Base-by-base conservation (phyloP, 2,329 filamentous ascomycete species). In the Delphinella strobiligena region DNA sequence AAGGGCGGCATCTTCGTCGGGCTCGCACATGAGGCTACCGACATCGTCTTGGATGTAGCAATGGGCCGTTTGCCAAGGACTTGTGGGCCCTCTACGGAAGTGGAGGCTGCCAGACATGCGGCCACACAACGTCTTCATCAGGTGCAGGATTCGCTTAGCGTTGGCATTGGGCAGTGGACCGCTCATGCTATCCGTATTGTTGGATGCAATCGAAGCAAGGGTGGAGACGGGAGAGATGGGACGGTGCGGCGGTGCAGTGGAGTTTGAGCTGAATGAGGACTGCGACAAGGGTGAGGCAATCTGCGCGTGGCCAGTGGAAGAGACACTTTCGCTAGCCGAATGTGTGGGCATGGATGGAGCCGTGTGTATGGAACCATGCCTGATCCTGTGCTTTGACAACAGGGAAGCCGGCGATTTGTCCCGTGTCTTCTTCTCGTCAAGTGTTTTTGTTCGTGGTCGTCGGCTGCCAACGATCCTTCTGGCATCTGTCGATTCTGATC, bases 21-120 rank as follows among this genome's bases (percentile, higher is more conserved):
- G 72, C 56, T 87, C 80, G 52, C 82, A 82, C 64, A 88, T 78
- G 46, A 91, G 62, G 48, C 76, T 78, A 2, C 82, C 83, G 43
- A 73, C 75, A 34, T 84, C 79, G 43, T 85, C 80, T 45, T 88
- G 80, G 45, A 91, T 84, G 53, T 79, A 85, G 54, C 80, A 82
- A 45, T 80, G 74, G n/a, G 82, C 82, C 24, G 68, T 60, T 42
- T 72, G 69, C 84, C 84, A 91, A 1, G 71, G 66, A 12, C 71
- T 75, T 17, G 66, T 64, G 11, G 69, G 66, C 29, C 76, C 74
- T 32, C 68, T 68, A 50, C 81, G 75, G 54, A 84, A 89, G 47
- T 84, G 79, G 19, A 87, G 68, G 48, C 80, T 77, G 41, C 84
- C 84, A 51, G 78, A 78, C 83, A 89, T 91, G 48, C 78, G 74